Evolutionary conservation across 805 yeast genomes (phyloP).

Genomic region (Yarrowia porcina): DNA sequence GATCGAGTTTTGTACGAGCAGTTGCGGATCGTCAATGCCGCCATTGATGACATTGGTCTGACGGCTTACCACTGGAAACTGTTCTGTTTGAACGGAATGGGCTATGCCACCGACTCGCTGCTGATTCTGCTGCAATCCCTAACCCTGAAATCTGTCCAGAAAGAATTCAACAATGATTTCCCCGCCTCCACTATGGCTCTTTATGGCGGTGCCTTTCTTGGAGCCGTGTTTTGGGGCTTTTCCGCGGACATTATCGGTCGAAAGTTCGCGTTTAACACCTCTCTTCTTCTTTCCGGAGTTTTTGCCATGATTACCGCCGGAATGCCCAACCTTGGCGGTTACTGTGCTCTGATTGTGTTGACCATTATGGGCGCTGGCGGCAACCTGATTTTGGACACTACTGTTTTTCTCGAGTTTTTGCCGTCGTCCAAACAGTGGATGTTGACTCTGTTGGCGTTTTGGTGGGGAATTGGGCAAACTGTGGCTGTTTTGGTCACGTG

Average conservation of each 20-base stretch:
- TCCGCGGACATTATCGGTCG: constrained; percentile 56
- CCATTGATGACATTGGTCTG: constrained; percentile 60
- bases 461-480: constrained; percentile 66
- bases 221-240: constrained; percentile 56
- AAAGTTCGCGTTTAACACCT: constrained; percentile 49
- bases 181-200: constrained; percentile 48
- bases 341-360: constrained; percentile 43
- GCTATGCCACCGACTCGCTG: constrained; percentile 55
- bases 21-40: constrained; percentile 45
- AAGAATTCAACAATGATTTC: constrained; percentile 47
- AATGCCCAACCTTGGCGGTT: constrained; percentile 49
- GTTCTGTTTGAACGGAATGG: constrained; percentile 54
- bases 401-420: constrained; percentile 52
- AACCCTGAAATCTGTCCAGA: constrained; percentile 47
- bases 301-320: constrained; percentile 55
- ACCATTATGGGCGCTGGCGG: constrained; percentile 55
- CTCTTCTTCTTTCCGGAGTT: constrained; percentile 47
- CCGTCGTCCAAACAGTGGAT: constrained; percentile 52
- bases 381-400: constrained; percentile 53
- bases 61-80: constrained; percentile 53
- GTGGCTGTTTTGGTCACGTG: constrained; percentile 52
- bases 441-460: constrained; percentile 52
- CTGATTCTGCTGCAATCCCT: constrained; percentile 48
- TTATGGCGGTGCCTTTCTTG: constrained; percentile 52
- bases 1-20: constrained; percentile 10